These are phyloP conservation scores for Gymnopus androsaceus DNA, from an alignment of 1,284 basidiomycete species.

Conservation along the genomic window DNA sequence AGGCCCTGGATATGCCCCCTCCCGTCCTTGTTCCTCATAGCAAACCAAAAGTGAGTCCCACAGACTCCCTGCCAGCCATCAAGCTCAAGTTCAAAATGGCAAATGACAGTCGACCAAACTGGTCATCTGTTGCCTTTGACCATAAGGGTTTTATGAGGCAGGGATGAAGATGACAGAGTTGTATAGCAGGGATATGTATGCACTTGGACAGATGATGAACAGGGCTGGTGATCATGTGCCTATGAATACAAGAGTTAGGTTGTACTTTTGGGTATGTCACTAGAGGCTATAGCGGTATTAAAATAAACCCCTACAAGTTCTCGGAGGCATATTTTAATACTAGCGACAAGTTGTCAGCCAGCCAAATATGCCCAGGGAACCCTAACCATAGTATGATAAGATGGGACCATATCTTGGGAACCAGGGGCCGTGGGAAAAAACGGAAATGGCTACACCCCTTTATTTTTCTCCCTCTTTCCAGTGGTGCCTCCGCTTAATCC, in stretches of 20 bases:
- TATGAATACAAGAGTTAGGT: constrained; percentile 32
- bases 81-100: constrained; percentile 29
- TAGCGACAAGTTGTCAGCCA: no score
- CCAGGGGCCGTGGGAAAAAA: no score
- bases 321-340: no score
- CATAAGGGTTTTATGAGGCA: constrained; percentile 37
- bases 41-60: constrained; percentile 36
- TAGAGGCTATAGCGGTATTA: no score
- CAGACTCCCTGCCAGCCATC: constrained; percentile 31
- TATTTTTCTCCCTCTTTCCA: no score
- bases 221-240: constrained; percentile 41
- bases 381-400: no score
- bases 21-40: constrained; percentile 25
- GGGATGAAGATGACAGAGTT: constrained; percentile 45
- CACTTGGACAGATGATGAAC: constrained; percentile 36
- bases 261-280: constrained; percentile 44
- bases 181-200: constrained; percentile 31
- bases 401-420: no score
- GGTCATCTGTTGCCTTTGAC: constrained; percentile 39
- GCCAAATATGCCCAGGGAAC: no score
- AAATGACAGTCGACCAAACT: constrained; percentile 21
- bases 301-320: no score
- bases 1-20: no score
- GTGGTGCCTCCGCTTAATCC: no score
- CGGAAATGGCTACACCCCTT: no score